Conservation (phyloP, 106 monocot genomes). For the Acorus calamus region DNA sequence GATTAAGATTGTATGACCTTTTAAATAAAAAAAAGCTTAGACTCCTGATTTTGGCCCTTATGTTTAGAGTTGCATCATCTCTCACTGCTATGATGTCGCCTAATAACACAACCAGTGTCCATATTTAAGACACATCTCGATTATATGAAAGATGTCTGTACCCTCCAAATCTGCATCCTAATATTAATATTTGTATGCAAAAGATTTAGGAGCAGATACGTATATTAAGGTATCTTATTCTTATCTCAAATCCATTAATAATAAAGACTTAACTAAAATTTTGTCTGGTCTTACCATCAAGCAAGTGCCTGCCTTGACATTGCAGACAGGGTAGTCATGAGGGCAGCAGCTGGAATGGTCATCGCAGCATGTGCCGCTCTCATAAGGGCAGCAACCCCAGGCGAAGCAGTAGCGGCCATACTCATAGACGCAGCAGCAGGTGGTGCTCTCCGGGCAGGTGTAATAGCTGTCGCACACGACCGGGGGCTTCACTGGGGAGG, state of each 20-base stretch:
- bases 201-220: not conserved
- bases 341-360: conserved; percentile 87
- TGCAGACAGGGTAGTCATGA: conserved; percentile 74
- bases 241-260: not conserved
- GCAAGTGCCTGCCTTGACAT: conserved; percentile 34
- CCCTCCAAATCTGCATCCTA: not conserved
- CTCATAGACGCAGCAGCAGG: conserved; percentile 67
- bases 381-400: conserved; percentile 82
- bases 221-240: not conserved
- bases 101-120: too few relatives aligned
- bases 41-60: too few relatives aligned
- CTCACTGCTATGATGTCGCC: too few relatives aligned
- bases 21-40: too few relatives aligned
- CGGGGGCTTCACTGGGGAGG: conserved; percentile 38
- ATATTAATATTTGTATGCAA: not conserved
- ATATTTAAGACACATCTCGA: too few relatives aligned
- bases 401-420: conserved; percentile 42
- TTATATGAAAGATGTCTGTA: too few relatives aligned
- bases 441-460: conserved; percentile 55
- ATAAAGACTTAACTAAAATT: not conserved
- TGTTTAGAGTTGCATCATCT: too few relatives aligned
- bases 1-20: too few relatives aligned
- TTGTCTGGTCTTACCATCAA: conserved; percentile 18
- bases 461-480: conserved; percentile 39
- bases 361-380: conserved; percentile 63